Conservation (phyloP, 202 grass and related monocot species). For the Digitaria exilis region DNA sequence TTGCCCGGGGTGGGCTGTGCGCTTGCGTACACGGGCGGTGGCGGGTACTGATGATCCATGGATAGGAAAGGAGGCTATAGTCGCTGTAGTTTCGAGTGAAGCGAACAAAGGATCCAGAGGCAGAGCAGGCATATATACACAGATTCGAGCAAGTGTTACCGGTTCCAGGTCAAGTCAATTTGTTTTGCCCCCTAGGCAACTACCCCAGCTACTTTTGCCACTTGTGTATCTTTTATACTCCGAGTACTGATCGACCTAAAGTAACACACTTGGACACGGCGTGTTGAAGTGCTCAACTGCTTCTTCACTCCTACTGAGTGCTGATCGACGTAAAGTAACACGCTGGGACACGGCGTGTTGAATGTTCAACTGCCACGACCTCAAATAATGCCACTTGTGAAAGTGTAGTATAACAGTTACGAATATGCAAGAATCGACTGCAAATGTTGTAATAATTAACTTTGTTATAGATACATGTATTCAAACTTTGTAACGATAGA, state of each 20-base stretch:
- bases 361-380: not conserved
- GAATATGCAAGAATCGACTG: not conserved
- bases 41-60: not conserved
- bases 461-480: no score
- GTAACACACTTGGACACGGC: not conserved
- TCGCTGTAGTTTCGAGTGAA: not conserved
- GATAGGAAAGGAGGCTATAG: no score
- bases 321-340: not conserved
- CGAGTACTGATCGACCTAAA: not conserved
- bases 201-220: not conserved
- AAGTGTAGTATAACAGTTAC: not conserved
- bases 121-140: not conserved
- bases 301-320: not conserved
- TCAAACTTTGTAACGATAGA: no score
- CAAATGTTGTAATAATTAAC: not conserved
- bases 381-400: not conserved
- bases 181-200: not conserved
- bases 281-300: not conserved
- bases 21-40: conserved; percentile 1
- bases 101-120: not conserved
- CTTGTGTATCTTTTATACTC: not conserved
- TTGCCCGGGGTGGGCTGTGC: not conserved
- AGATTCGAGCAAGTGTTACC: not conserved
- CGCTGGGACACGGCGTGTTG: not conserved
- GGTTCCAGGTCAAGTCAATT: not conserved